These are phyloP conservation scores for Erucastrum elatum DNA, from an alignment of 345 rosid genomes.

Conservation along the genomic window DNA sequence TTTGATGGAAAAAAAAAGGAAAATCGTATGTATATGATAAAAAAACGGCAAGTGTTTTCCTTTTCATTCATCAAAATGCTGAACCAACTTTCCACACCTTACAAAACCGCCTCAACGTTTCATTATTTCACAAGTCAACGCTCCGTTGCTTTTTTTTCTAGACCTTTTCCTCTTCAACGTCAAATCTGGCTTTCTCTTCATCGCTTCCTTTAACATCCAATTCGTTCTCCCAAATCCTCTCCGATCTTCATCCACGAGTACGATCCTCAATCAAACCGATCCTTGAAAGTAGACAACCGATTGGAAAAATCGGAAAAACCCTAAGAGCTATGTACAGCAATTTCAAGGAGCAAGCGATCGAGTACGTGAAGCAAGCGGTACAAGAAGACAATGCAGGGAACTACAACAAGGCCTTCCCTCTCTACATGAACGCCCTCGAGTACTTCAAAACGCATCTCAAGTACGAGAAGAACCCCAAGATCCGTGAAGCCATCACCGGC, in stretches of 20 bases:
- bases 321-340: constrained; percentile 75
- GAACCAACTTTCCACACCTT: background rate
- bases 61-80: background rate
- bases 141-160: constrained; percentile 19
- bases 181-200: constrained; percentile 29
- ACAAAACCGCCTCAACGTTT: constrained; percentile 18
- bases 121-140: background rate
- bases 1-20: too few species aligned
- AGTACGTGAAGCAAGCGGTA: constrained; percentile 93
- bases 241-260: background rate
- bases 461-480: constrained; percentile 94
- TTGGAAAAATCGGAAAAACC: constrained; percentile 18
- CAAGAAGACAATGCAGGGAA: constrained; percentile 88
- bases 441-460: constrained; percentile 93
- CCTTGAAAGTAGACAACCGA: background rate
- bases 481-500: constrained; percentile 75
- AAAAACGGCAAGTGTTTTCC: constrained; percentile 23
- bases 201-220: background rate
- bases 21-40: background rate
- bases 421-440: constrained; percentile 93
- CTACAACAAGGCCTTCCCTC: constrained; percentile 79
- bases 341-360: constrained; percentile 94
- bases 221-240: background rate
- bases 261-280: constrained; percentile 6
- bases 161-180: constrained; percentile 29